Conservation (phyloP, 495 filamentous ascomycete genomes). For the Pyrenula massariospora region DNA sequence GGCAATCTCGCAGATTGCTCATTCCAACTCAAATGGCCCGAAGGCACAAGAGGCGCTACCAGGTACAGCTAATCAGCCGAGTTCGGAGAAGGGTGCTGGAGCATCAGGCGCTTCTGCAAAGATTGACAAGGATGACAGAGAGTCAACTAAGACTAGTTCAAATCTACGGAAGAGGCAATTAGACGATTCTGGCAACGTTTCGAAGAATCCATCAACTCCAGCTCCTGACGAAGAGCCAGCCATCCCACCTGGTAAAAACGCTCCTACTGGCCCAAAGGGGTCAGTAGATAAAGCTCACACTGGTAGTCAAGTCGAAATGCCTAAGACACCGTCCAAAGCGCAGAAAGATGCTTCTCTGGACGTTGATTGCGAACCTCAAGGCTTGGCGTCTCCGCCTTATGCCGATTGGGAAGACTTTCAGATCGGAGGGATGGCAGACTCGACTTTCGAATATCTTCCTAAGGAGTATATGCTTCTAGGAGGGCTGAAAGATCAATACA, state of each 20-base stretch:
- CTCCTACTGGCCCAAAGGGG: not conserved
- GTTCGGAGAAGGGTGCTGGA: not conserved
- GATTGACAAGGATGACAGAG: not conserved
- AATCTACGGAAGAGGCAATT: not conserved
- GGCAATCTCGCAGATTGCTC: not conserved
- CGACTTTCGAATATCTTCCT: constrained; percentile 89
- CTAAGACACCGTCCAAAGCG: not conserved
- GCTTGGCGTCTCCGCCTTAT: constrained; percentile 24
- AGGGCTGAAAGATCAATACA: constrained; percentile 71
- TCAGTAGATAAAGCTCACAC: not conserved
- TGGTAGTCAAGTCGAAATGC: not conserved
- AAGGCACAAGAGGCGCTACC: not conserved
- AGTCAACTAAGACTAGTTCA: not conserved
- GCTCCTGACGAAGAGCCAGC: not conserved
- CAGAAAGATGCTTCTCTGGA: not conserved
- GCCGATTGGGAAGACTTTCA: constrained; percentile 9
- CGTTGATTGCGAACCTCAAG: constrained; percentile 41
- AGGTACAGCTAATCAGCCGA: not conserved
- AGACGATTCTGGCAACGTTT: not conserved
- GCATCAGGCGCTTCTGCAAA: not conserved
- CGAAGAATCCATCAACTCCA: not conserved
- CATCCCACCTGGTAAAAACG: constrained; percentile 6
- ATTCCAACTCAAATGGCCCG: not conserved
- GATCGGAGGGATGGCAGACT: constrained; percentile 79
- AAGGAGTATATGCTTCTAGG: constrained; percentile 71